Evolutionary conservation across 2,329 filamentous ascomycete genomes (phyloP).

Genomic region (Nigrograna mackinnonii): DNA sequence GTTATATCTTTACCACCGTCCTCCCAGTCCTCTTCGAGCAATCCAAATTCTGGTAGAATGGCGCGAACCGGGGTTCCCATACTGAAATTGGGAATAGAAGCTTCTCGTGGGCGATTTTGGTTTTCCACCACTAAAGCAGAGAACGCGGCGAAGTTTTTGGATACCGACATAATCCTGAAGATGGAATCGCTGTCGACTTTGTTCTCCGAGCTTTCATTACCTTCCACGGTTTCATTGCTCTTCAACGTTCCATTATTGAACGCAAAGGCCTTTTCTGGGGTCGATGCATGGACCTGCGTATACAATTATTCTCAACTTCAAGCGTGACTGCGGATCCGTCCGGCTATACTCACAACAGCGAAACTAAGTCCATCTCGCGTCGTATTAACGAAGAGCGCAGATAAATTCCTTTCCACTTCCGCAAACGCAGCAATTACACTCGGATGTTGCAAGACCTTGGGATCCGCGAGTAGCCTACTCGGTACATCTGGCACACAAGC

Average conservation of each 20-base stretch:
- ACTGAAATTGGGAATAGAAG: conserved; percentile 10
- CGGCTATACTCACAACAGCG: conserved; percentile 23
- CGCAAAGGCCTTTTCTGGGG: conserved; percentile 14
- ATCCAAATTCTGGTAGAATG: conserved; percentile 23
- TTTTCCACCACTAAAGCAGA: conserved; percentile 25
- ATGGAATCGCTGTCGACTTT: conserved; percentile 30
- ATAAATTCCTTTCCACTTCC: conserved; percentile 19
- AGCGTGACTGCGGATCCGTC: neutral
- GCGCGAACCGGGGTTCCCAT: conserved; percentile 25
- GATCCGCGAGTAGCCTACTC: conserved; percentile 18
- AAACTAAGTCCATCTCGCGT: conserved; percentile 34
- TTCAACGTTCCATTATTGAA: conserved; percentile 35
- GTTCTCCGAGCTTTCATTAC: conserved; percentile 27
- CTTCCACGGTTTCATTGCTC: conserved; percentile 35
- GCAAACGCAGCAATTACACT: conserved; percentile 25
- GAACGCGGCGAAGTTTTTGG: conserved; percentile 30
- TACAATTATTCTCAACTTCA: neutral
- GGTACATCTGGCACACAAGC: conserved; percentile 30
- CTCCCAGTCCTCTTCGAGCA: conserved; percentile 28
- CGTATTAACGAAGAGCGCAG: conserved; percentile 18
- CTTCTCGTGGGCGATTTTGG: conserved; percentile 6
- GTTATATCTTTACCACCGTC: conserved; percentile 36
- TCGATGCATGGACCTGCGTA: conserved; percentile 30
- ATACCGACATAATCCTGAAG: conserved; percentile 31
- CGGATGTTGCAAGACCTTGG: conserved; percentile 20